Conservation (phyloP, 768 basidiomycete genomes). For the Panellus pusillus region DNA sequence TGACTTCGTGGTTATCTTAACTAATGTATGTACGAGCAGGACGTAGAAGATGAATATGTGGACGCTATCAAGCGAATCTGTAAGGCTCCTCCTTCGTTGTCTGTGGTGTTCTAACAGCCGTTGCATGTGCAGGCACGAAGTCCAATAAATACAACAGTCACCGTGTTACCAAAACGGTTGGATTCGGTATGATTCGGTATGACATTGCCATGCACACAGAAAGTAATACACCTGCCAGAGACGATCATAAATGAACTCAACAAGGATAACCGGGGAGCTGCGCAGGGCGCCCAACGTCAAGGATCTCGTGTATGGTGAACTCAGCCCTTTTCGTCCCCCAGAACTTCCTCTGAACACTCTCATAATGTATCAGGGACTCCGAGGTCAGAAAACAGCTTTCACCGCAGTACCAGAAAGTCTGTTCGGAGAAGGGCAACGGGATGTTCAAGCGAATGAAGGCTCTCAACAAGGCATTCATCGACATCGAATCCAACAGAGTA, state of each 20-base stretch:
- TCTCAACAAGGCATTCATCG: background rate
- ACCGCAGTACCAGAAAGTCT: conserved; percentile 5
- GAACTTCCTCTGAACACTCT: too few relatives aligned
- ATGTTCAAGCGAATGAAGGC: conserved; percentile 22
- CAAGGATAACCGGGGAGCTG: background rate
- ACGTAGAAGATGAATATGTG: background rate
- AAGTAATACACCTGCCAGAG: background rate
- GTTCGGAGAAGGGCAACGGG: conserved; percentile 9
- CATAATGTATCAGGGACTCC: background rate
- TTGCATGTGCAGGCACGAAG: background rate
- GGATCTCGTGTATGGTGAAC: conserved; percentile 9
- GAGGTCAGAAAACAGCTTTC: background rate
- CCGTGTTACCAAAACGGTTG: conserved; percentile 2
- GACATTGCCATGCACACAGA: too few relatives aligned
- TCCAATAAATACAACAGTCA: background rate
- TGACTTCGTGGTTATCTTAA: background rate
- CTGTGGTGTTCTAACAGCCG: too few relatives aligned
- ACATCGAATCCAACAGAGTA: background rate
- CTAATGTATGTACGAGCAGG: background rate
- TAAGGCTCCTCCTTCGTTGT: background rate
- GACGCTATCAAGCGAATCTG: background rate
- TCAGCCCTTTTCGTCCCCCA: too few relatives aligned
- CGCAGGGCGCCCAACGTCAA: conserved; percentile 2
- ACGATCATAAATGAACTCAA: background rate
- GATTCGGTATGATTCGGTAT: background rate